Evolutionary conservation across 495 filamentous ascomycete genomes (phyloP).

Genomic region (Neurospora sp.): DNA sequence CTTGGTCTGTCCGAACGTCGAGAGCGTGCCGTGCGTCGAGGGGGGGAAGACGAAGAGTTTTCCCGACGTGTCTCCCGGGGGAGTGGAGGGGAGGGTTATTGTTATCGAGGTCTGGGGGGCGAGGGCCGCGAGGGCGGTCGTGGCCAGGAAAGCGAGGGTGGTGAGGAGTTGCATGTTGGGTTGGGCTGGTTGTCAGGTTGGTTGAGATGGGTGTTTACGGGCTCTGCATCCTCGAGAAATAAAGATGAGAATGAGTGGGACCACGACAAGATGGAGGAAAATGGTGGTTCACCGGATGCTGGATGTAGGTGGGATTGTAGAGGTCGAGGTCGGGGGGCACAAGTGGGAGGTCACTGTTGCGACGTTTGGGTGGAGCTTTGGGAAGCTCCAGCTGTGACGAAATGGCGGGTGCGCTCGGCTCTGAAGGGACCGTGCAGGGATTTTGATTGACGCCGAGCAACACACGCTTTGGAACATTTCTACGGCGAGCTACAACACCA

Average conservation of each 20-base stretch:
- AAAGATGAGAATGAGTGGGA: background rate
- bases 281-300: background rate
- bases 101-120: slow-evolving; percentile 9
- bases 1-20: slow-evolving; percentile 36
- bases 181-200: background rate
- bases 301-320: slow-evolving; percentile 3
- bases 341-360: slow-evolving; percentile 4
- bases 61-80: no score
- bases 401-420: slow-evolving; percentile 1
- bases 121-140: background rate
- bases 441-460: background rate
- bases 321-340: background rate
- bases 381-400: slow-evolving; percentile 1
- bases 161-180: slow-evolving; percentile 7
- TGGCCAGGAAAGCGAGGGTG: background rate
- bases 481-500: background rate
- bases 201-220: background rate
- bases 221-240: background rate
- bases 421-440: background rate
- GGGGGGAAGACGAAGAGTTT: slow-evolving; percentile 42
- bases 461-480: background rate
- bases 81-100: slow-evolving; percentile 16
- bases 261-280: background rate
- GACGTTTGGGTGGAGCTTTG: background rate
- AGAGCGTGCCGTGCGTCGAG: slow-evolving; percentile 64